These are phyloP conservation scores for Limnanthes douglasii DNA, from an alignment of 345 rosid genomes.

Conservation along the genomic window DNA sequence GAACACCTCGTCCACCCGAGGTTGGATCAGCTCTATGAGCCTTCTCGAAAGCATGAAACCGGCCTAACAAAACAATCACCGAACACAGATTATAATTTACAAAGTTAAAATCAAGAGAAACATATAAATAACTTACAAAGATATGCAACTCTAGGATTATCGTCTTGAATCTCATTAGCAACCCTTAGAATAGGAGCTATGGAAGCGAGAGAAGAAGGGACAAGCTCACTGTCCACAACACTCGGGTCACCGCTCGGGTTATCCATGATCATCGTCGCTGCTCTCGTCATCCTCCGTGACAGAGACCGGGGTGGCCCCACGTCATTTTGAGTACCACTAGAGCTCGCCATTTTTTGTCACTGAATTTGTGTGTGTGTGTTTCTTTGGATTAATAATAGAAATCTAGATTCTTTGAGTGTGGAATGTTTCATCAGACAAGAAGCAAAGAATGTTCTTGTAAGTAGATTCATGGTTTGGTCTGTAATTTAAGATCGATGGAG, in stretches of 20 bases:
- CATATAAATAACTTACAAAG: conserved; percentile 34
- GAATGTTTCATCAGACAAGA: not conserved
- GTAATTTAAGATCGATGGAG: too few relatives aligned
- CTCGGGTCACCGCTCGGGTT: conserved; percentile 28
- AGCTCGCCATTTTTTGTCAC: conserved; percentile 93
- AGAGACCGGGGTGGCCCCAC: conserved; percentile 17
- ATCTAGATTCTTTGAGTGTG: too few relatives aligned
- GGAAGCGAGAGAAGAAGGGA: conserved; percentile 64
- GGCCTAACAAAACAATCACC: conserved; percentile 31
- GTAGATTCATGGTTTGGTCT: too few relatives aligned
- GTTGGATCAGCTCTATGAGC: conserved; percentile 62
- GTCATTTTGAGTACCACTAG: conserved; percentile 49
- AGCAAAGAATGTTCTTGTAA: too few relatives aligned
- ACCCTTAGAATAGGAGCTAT: conserved; percentile 80
- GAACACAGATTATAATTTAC: not conserved
- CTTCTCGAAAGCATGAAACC: conserved; percentile 80
- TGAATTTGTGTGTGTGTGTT: too few relatives aligned
- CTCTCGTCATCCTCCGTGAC: conserved; percentile 36
- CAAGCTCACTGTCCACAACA: conserved; percentile 67
- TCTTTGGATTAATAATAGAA: too few relatives aligned
- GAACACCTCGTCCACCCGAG: conserved; percentile 71
- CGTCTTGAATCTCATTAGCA: conserved; percentile 65
- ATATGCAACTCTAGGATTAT: conserved; percentile 73
- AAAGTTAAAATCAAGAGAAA: too few relatives aligned
- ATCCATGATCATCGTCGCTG: conserved; percentile 31